phyloP scores from a whole-genome alignment of 768 basidiomycete genomes.

The Collybia nuda region DNA sequence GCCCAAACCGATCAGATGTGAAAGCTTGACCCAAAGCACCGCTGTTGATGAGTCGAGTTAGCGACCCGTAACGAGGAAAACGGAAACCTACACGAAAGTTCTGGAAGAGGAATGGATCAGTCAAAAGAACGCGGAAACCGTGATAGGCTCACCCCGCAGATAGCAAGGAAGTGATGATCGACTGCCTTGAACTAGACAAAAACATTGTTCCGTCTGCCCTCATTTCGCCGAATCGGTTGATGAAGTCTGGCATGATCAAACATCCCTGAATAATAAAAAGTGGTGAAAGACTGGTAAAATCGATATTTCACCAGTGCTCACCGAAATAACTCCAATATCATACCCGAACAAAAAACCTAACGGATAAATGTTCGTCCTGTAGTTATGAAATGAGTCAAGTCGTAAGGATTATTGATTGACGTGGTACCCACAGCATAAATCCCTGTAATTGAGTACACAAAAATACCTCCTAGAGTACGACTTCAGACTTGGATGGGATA shows the following conservation, averaged over 20 bases:
- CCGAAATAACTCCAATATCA: slow-evolving; percentile 77
- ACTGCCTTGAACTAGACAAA: slow-evolving; percentile 64
- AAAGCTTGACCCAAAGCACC: slow-evolving; percentile 72
- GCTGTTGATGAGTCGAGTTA: slow-evolving; percentile 22
- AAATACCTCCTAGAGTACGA: slow-evolving; percentile 15
- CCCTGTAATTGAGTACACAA: not conserved
- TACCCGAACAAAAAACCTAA: slow-evolving; percentile 71
- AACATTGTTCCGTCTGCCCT: slow-evolving; percentile 44
- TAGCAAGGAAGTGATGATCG: slow-evolving; percentile 76
- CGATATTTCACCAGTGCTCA: slow-evolving; percentile 22
- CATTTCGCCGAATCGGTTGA: slow-evolving; percentile 62
- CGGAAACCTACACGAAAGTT: slow-evolving; percentile 47
- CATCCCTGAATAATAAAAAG: slow-evolving; percentile 51
- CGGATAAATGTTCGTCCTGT: not conserved
- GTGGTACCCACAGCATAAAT: not conserved
- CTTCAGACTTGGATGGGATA: not conserved
- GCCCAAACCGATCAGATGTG: slow-evolving; percentile 71
- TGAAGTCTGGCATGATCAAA: slow-evolving; percentile 78
- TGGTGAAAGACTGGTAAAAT: too few relatives aligned
- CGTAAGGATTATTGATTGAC: not conserved
- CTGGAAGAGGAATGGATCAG: slow-evolving; percentile 23
- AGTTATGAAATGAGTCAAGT: not conserved
- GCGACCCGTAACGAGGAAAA: slow-evolving; percentile 1
- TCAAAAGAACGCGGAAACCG: not conserved
- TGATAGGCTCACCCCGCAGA: slow-evolving; percentile 61